Evolutionary conservation across 2,329 filamentous ascomycete species (phyloP), one percentile per base, ranked within the genome.

Genomic region (Xylaria arbuscula): DNA sequence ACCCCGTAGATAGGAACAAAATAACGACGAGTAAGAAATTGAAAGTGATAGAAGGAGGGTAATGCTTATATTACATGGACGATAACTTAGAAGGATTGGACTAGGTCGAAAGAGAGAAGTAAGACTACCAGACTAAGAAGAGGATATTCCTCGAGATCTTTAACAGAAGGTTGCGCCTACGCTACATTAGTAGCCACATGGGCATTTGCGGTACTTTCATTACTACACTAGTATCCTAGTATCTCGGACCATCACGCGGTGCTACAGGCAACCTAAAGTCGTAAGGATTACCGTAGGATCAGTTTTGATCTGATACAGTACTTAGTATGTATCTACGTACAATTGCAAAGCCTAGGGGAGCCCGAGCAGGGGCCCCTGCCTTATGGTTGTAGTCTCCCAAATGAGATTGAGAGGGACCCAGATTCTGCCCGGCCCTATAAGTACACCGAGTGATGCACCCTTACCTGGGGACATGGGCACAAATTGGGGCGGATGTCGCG

Each of bases 281-380:
- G 62, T 68, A 68, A 58, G 57, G 66, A 66, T 66, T 65, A 3
- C 66, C 53, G 62, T n/a, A 65, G 62, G 66, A 68, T 68, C 28
- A 42, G 62, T 9, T 62, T 68, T 65, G 51, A 51, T 55, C 62
- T 48, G 62, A 62, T 68, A 36, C n/a, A n/a, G n/a, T n/a, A n/a
- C 51, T 28, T 36, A 34, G 28, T 19, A 19, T 36, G 28, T 28
- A 2, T 5, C 28, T 28, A 28, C 28, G 28, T 28, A 28, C 28
- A 47, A 56, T 66, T 61, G 65, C 51, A 58, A 66, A 53, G 32
- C 51, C 47, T 56, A 60, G 62, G 63, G 57, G 64, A 57, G 32
- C 13, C 36, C 11, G n/a, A 66, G 57, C 66, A 61, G 54, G 62
- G 66, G 57, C 34, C 66, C 56, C 50, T 68, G 47, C 62, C 57